These are phyloP conservation scores for Calonectria leucothoes DNA, from an alignment of 2,329 filamentous ascomycete genomes.

Conservation along the genomic window DNA sequence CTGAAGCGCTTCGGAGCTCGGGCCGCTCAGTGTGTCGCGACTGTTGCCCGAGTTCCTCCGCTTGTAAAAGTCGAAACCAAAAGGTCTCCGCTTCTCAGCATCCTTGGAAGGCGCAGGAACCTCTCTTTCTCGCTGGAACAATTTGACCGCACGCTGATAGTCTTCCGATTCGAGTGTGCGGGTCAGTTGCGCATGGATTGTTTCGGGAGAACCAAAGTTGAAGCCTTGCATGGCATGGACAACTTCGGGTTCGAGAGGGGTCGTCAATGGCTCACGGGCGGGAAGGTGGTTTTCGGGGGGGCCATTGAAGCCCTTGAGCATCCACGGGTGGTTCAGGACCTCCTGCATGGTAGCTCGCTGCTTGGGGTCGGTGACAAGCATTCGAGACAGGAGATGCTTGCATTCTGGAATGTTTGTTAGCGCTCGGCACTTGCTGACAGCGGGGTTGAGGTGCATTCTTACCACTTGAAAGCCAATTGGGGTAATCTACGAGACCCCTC, in stretches of 20 bases:
- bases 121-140: constrained; percentile 75
- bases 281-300: constrained; percentile 93
- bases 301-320: constrained; percentile 88
- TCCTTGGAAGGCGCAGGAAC: constrained; percentile 67
- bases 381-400: constrained; percentile 89
- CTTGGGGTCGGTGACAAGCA: constrained; percentile 94
- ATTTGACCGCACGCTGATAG: constrained; percentile 85
- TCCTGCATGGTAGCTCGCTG: constrained; percentile 88
- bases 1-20: constrained; percentile 88
- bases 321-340: constrained; percentile 96
- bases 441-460: constrained; percentile 48
- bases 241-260: constrained; percentile 85
- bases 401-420: constrained; percentile 76
- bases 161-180: constrained; percentile 93
- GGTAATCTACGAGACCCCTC: constrained; percentile 95
- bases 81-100: constrained; percentile 86
- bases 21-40: constrained; percentile 84
- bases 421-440: constrained; percentile 1
- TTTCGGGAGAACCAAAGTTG: constrained; percentile 90
- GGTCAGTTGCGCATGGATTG: constrained; percentile 83
- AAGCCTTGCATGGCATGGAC: constrained; percentile 97
- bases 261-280: constrained; percentile 81
- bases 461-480: constrained; percentile 91
- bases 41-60: constrained; percentile 89
- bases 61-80: constrained; percentile 97